Evolutionary conservation across 2,329 filamentous ascomycete species (phyloP).

Genomic region (Fusarium cicatricum): DNA sequence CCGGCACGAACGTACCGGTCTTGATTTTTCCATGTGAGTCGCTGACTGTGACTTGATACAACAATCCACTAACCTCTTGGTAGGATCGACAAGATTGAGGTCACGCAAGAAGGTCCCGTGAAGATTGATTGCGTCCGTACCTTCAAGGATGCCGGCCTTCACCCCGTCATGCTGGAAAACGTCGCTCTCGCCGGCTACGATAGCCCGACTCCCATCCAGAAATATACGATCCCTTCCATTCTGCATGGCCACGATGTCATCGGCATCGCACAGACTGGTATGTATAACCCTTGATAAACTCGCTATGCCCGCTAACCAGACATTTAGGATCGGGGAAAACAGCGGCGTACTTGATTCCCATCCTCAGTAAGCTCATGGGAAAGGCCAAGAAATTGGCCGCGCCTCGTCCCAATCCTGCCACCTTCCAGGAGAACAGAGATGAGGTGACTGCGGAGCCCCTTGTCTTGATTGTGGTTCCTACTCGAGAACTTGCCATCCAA

Average conservation of each 20-base stretch:
- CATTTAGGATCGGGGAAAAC: slow-evolving; percentile 90
- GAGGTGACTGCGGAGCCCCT: slow-evolving; percentile 81
- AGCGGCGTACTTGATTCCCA: slow-evolving; percentile 88
- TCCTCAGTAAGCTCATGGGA: slow-evolving; percentile 91
- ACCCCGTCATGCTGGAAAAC: slow-evolving; percentile 84
- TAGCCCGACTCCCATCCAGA: slow-evolving; percentile 85
- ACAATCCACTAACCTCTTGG: slow-evolving; percentile 31
- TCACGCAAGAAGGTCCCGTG: slow-evolving; percentile 64
- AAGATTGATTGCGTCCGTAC: slow-evolving; percentile 60
- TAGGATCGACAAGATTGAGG: slow-evolving; percentile 64
- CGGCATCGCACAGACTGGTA: slow-evolving; percentile 91
- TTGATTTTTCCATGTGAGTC: slow-evolving; percentile 69
- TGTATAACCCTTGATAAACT: slow-evolving; percentile 40
- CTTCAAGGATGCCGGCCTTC: slow-evolving; percentile 82
- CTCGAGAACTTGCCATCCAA: slow-evolving; percentile 89
- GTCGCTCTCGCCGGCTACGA: slow-evolving; percentile 76
- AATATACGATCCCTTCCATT: slow-evolving; percentile 83
- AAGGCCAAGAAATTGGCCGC: slow-evolving; percentile 90
- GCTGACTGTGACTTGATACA: slow-evolving; percentile 17
- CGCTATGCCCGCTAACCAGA: slow-evolving; percentile 8
- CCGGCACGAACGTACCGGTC: slow-evolving; percentile 59
- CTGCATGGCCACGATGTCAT: slow-evolving; percentile 82
- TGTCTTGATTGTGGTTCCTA: slow-evolving; percentile 85
- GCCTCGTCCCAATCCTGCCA: slow-evolving; percentile 71
- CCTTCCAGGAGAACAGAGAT: slow-evolving; percentile 59